Evolutionary conservation across 2,329 filamentous ascomycete genomes (phyloP).

Genomic region (Arthrobotrys megalospora): DNA sequence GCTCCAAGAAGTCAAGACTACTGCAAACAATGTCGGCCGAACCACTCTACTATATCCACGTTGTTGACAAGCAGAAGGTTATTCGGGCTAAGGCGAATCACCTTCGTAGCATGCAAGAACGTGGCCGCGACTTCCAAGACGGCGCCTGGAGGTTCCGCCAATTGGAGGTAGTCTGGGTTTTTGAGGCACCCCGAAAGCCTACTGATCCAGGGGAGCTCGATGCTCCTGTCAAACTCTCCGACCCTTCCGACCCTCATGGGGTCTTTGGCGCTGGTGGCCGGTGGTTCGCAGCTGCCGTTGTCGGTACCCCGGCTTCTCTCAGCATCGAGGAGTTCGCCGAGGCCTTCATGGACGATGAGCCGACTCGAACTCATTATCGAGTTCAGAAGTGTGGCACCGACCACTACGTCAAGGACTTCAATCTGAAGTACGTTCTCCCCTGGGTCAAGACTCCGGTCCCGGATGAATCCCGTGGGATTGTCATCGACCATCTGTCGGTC

Average conservation of each 20-base stretch:
- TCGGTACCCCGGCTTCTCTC: conserved; percentile 20
- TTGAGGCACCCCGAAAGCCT: conserved; percentile 6
- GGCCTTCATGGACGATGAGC: conserved; percentile 27
- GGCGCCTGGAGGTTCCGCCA: conserved; percentile 53
- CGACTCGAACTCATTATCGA: conserved; percentile 35
- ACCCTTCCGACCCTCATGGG: conserved; percentile 10
- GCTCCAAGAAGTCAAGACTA: conserved; percentile 15
- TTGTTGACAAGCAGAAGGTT: not conserved
- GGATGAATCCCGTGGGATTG: conserved; percentile 17
- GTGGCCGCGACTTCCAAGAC: conserved; percentile 25
- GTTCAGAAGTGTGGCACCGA: conserved; percentile 50
- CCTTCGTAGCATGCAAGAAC: not conserved
- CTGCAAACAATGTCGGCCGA: not conserved
- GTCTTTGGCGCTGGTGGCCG: conserved; percentile 30
- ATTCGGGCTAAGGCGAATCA: conserved; percentile 17
- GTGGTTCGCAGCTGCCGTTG: conserved; percentile 36
- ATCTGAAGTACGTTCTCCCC: conserved; percentile 39
- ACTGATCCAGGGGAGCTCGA: conserved; percentile 20
- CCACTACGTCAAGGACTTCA: conserved; percentile 30
- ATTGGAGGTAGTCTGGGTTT: conserved; percentile 41
- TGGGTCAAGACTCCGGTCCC: conserved; percentile 34
- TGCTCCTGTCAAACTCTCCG: not conserved
- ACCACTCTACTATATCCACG: not conserved
- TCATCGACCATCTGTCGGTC: conserved; percentile 34
- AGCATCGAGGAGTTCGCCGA: conserved; percentile 49